These are phyloP conservation scores for Posidonia australis DNA, from an alignment of 106 monocot genomes.

Conservation along the genomic window DNA sequence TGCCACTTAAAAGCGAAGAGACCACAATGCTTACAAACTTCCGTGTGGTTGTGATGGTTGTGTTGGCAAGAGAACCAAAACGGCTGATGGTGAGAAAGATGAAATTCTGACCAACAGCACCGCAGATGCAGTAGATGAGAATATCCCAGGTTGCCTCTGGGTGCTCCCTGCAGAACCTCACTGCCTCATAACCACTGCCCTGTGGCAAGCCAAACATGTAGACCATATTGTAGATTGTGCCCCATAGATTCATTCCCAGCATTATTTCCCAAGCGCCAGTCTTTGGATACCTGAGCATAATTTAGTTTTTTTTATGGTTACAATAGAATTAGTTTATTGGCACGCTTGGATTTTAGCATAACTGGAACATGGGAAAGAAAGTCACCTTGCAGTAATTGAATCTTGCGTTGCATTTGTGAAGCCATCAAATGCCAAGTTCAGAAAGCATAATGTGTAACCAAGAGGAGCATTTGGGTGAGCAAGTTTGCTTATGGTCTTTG, in stretches of 20 bases:
- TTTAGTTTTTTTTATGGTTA: background rate
- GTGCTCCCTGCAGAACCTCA: slow-evolving; percentile 59
- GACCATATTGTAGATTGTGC: slow-evolving; percentile 65
- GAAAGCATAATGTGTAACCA: slow-evolving; percentile 81
- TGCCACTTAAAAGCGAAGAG: slow-evolving; percentile 74
- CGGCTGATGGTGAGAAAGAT: slow-evolving; percentile 80
- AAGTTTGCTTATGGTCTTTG: slow-evolving; percentile 88
- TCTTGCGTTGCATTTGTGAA: slow-evolving; percentile 98
- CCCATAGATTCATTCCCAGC: slow-evolving; percentile 99
- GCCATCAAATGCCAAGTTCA: slow-evolving; percentile 90
- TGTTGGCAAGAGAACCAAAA: slow-evolving; percentile 86
- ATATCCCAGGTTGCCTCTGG: slow-evolving; percentile 98
- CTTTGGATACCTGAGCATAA: slow-evolving; percentile 59
- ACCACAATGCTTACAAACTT: slow-evolving; percentile 98
- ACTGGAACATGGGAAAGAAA: background rate
- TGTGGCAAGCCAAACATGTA: slow-evolving; percentile 78
- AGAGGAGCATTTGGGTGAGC: slow-evolving; percentile 95
- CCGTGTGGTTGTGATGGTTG: slow-evolving; percentile 87
- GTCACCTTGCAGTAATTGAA: slow-evolving; percentile 70
- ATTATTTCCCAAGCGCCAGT: slow-evolving; percentile 96
- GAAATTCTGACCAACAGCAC: slow-evolving; percentile 91
- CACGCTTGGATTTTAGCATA: background rate
- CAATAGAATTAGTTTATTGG: background rate
- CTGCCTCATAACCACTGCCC: slow-evolving; percentile 59
- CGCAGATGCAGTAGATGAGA: slow-evolving; percentile 79